A percentile compares a stretch with the other conserved stretches of the same genome.
Conservation (phyloP, 345 rosid species). For the Passiflora organensis region DNA sequence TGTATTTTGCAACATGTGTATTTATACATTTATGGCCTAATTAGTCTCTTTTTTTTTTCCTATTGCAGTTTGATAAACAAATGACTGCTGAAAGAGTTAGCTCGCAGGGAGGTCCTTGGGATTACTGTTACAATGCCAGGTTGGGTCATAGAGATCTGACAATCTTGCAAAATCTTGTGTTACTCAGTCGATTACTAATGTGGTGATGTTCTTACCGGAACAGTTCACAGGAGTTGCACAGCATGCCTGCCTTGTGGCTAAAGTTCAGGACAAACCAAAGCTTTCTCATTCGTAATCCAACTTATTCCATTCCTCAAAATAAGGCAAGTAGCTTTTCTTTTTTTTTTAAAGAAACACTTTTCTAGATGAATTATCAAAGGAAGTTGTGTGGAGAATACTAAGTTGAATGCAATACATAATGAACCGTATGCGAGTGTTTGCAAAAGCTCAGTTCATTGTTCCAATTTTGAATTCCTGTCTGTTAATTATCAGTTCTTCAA, state of each 20-base stretch:
- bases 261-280: slow-evolving; percentile 63
- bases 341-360: background rate
- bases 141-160: slow-evolving; percentile 22
- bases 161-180: background rate
- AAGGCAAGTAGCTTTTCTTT: slow-evolving; percentile 44
- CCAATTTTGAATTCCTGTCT: background rate
- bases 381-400: too few relatives aligned
- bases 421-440: background rate
- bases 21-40: background rate
- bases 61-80: slow-evolving; percentile 54
- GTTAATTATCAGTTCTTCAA: too few relatives aligned
- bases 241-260: slow-evolving; percentile 58
- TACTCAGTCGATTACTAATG: background rate
- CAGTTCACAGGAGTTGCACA: slow-evolving; percentile 46
- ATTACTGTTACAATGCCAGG: slow-evolving; percentile 80
- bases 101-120: slow-evolving; percentile 51
- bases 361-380: background rate
- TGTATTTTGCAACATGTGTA: too few relatives aligned
- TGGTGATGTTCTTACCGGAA: slow-evolving; percentile 4
- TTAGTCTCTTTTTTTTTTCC: background rate
- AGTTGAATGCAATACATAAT: too few relatives aligned
- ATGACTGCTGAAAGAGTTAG: slow-evolving; percentile 47
- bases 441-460: background rate
- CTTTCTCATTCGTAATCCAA: slow-evolving; percentile 66
- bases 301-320: slow-evolving; percentile 49